These are phyloP conservation scores for Aphanocladium album DNA, from an alignment of 2,329 filamentous ascomycete species.

Conservation along the genomic window DNA sequence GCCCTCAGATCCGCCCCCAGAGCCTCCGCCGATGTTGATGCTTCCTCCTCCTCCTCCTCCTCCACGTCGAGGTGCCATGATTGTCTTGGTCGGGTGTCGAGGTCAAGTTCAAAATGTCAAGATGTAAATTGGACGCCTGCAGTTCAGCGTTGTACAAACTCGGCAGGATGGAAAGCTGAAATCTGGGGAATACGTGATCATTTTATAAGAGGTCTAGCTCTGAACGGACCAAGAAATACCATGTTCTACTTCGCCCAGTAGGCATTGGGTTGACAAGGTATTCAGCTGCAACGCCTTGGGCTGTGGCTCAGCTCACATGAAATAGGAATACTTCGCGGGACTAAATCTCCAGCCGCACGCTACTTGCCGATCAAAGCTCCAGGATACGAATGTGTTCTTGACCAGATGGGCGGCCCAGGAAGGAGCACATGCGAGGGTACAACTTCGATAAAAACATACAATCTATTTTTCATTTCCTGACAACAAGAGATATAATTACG, in stretches of 20 bases:
- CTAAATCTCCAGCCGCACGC: not conserved
- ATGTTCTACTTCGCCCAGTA: not conserved
- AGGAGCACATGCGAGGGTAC: too few species aligned
- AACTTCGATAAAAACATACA: too few species aligned
- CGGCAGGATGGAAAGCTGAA: not conserved
- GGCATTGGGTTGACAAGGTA: not conserved
- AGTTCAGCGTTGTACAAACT: too few species aligned
- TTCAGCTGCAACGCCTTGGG: constrained; percentile 2
- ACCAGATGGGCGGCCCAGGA: not conserved
- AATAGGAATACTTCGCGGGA: not conserved
- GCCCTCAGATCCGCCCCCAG: not conserved
- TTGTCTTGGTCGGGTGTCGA: too few species aligned
- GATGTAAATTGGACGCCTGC: too few species aligned
- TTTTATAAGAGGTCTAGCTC: not conserved
- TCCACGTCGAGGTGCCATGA: constrained; percentile 3
- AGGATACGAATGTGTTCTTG: not conserved
- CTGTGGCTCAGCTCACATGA: not conserved
- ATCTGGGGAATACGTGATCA: not conserved
- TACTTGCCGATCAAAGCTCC: not conserved
- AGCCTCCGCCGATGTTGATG: not conserved
- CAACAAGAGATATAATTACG: too few species aligned
- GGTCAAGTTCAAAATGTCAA: too few species aligned
- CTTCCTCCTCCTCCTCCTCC: constrained; percentile 4
- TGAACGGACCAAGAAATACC: not conserved
- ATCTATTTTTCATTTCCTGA: too few species aligned